phyloP scores from a whole-genome alignment of 768 basidiomycete genomes.

The Brasilioporus rufonigricans region DNA sequence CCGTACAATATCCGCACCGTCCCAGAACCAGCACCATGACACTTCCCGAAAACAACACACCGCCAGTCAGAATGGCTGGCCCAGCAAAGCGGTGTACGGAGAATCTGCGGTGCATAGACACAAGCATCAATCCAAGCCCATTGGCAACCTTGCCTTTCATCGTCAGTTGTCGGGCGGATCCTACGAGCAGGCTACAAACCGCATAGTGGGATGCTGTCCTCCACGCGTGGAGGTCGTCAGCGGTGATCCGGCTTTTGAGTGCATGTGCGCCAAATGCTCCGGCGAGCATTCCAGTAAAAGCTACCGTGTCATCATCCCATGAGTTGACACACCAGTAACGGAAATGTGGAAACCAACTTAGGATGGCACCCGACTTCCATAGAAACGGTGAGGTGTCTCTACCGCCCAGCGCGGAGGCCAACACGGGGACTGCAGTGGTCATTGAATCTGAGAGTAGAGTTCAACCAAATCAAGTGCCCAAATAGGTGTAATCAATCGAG shows the following conservation, averaged over 20 bases:
- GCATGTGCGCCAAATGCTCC: slow-evolving; percentile 73
- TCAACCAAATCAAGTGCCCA: slow-evolving; percentile 1
- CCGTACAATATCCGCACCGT: slow-evolving; percentile 30
- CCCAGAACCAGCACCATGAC: slow-evolving; percentile 56
- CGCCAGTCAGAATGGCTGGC: slow-evolving; percentile 59
- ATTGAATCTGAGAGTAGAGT: slow-evolving; percentile 11
- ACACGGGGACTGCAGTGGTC: slow-evolving; percentile 22
- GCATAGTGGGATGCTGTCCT: slow-evolving; percentile 61
- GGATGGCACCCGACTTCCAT: slow-evolving; percentile 43
- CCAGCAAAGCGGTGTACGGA: slow-evolving; percentile 61
- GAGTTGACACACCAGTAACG: neutral
- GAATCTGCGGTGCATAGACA: slow-evolving; percentile 65
- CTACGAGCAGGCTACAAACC: slow-evolving; percentile 37
- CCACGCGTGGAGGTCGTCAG: slow-evolving; percentile 59
- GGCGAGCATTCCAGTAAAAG: slow-evolving; percentile 49
- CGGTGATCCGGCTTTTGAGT: slow-evolving; percentile 47
- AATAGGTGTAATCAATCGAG: slow-evolving; percentile 18
- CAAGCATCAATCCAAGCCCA: slow-evolving; percentile 59
- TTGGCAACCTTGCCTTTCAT: slow-evolving; percentile 54
- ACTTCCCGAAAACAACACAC: slow-evolving; percentile 59
- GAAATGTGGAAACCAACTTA: slow-evolving; percentile 32
- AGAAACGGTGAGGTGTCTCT: slow-evolving; percentile 25
- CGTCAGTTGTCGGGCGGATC: slow-evolving; percentile 8
- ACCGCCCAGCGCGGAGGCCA: slow-evolving; percentile 13
- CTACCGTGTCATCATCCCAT: slow-evolving; percentile 20